Evolutionary conservation across 2,329 filamentous ascomycete genomes (phyloP).

Genomic region (Arthrobotrys conoides): DNA sequence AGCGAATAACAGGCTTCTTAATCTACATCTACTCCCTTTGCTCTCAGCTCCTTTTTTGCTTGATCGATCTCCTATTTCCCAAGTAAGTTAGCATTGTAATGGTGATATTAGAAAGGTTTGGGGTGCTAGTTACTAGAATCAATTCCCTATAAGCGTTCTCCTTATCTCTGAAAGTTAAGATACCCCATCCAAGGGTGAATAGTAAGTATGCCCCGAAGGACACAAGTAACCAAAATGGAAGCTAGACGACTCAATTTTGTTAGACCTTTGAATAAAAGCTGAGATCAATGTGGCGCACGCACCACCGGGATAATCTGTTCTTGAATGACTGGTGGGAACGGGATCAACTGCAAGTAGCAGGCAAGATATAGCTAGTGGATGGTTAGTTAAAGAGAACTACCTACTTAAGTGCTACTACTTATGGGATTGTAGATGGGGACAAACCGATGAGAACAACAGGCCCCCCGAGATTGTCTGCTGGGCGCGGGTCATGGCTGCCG

Average conservation of each 20-base stretch:
- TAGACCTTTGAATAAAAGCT: conserved; percentile 9
- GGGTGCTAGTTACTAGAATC: conserved; percentile 41
- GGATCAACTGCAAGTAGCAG: conserved; percentile 85
- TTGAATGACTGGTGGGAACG: conserved; percentile 82
- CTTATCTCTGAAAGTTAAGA: conserved; percentile 96
- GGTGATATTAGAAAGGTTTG: neutral
- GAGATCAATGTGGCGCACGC: conserved; percentile 68
- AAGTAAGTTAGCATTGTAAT: conserved; percentile 20
- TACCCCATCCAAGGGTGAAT: conserved; percentile 89
- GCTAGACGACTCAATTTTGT: conserved; percentile 70
- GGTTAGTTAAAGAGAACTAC: neutral
- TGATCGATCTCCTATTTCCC: conserved; percentile 77
- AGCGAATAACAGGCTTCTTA: conserved; percentile 65
- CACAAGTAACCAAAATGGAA: conserved; percentile 93
- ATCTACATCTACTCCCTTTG: conserved; percentile 83
- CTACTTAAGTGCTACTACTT: too few relatives aligned
- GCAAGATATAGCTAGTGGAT: conserved; percentile 83
- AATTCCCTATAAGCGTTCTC: conserved; percentile 91
- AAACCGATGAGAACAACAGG: conserved; percentile 88
- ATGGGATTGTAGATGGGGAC: too few relatives aligned
- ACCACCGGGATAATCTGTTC: conserved; percentile 90
- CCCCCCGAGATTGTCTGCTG: conserved; percentile 91
- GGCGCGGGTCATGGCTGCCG: conserved; percentile 86
- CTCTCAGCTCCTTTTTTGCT: conserved; percentile 80
- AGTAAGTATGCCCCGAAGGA: conserved; percentile 93